A percentile compares a stretch with the other conserved stretches of the same genome.
These are phyloP conservation scores for Aphanomyces euteiches DNA, from an alignment of 352 stramenopile genomes.

Conservation along the genomic window DNA sequence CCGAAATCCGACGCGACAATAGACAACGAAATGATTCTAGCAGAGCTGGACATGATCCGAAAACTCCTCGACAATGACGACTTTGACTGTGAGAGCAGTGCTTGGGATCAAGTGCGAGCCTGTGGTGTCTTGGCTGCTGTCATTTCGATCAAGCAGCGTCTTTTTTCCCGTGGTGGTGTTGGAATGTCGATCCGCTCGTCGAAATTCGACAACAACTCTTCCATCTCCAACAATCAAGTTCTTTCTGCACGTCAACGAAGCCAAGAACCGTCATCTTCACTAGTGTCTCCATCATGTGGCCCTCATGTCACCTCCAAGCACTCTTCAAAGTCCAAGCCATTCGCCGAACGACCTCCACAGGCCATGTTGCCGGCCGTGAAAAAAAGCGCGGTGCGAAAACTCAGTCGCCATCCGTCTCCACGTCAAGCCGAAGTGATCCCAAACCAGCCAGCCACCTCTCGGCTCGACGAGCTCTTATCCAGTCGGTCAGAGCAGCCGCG, in stretches of 20 bases:
- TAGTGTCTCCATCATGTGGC: background rate
- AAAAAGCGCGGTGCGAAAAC: no score
- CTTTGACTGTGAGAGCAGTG: background rate
- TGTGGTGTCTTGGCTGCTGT: constrained; percentile 10
- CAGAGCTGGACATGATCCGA: constrained; percentile 18
- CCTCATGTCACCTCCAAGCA: background rate
- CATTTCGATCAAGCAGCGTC: constrained; percentile 21
- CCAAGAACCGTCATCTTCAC: background rate
- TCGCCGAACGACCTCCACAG: no score
- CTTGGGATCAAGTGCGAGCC: constrained; percentile 11
- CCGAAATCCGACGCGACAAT: background rate
- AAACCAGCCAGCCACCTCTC: no score
- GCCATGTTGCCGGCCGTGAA: no score
- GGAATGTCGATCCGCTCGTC: no score
- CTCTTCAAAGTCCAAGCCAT: background rate
- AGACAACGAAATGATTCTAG: constrained; percentile 6
- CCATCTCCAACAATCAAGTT: background rate
- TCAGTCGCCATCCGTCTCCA: no score
- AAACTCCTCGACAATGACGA: constrained; percentile 11
- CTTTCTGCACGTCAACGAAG: background rate
- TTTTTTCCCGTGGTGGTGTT: background rate
- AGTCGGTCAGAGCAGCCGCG: background rate
- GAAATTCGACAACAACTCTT: background rate
- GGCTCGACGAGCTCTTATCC: no score
- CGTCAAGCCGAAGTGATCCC: no score